Evolutionary conservation across 805 yeast species (phyloP).

Genomic region (Danielia reshetovae): DNA sequence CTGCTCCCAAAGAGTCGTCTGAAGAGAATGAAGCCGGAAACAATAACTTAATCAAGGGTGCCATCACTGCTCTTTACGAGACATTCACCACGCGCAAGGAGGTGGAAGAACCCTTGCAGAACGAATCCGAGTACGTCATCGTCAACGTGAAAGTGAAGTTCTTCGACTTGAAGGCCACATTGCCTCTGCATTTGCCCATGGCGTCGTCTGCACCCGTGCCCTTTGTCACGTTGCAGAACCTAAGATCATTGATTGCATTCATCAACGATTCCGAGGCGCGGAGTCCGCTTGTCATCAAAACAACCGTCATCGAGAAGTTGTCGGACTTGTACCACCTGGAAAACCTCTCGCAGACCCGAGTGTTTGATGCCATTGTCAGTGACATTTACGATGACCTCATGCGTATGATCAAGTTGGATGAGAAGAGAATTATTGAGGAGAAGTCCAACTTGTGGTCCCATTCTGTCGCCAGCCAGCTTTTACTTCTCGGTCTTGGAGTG

Average conservation of each 20-base stretch:
- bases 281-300: slow-evolving; percentile 32
- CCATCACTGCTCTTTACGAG: slow-evolving; percentile 39
- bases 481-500: slow-evolving; percentile 57
- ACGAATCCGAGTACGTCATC: slow-evolving; percentile 48
- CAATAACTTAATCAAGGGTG: slow-evolving; percentile 32
- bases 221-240: slow-evolving; percentile 54
- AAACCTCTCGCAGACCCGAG: slow-evolving; percentile 39
- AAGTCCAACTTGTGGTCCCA: slow-evolving; percentile 56
- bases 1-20: slow-evolving; percentile 1
- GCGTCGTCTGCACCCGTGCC: slow-evolving; percentile 49
- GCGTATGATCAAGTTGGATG: slow-evolving; percentile 53
- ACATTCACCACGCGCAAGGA: slow-evolving; percentile 28
- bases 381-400: slow-evolving; percentile 56
- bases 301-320: slow-evolving; percentile 38
- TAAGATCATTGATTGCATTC: slow-evolving; percentile 58
- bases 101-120: slow-evolving; percentile 7
- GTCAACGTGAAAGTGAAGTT: slow-evolving; percentile 65
- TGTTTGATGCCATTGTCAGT: slow-evolving; percentile 49
- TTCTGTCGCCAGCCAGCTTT: slow-evolving; percentile 53
- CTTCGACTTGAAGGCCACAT: slow-evolving; percentile 54
- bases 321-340: slow-evolving; percentile 35
- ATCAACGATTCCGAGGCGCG: slow-evolving; percentile 39
- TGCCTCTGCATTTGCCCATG: slow-evolving; percentile 47
- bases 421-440: slow-evolving; percentile 39
- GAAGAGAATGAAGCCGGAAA: slow-evolving; percentile 13